phyloP scores from a whole-genome alignment of 768 basidiomycete species.

The Boletus subcaerulescens region DNA sequence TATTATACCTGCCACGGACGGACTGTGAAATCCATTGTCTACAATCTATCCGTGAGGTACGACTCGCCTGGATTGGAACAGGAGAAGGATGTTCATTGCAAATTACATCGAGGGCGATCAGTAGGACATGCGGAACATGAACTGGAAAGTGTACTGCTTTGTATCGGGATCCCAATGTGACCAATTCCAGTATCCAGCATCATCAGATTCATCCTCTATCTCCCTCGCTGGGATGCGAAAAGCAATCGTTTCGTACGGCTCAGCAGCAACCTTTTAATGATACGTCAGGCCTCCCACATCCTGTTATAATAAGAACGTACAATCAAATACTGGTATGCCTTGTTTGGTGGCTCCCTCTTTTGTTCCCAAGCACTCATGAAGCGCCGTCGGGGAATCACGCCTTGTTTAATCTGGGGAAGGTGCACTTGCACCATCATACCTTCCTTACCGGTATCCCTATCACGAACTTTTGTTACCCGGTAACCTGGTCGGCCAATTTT shows the following conservation, averaged over 20 bases:
- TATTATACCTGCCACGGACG: slow-evolving; percentile 2
- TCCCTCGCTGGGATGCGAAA: slow-evolving; percentile 97
- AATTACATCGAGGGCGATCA: slow-evolving; percentile 20
- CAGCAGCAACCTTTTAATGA: slow-evolving; percentile 83
- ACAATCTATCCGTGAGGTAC: neutral
- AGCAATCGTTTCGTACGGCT: slow-evolving; percentile 98
- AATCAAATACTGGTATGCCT: slow-evolving; percentile 95
- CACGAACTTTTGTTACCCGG: slow-evolving; percentile 94
- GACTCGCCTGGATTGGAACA: neutral
- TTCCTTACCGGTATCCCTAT: slow-evolving; percentile 85
- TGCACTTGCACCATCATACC: slow-evolving; percentile 98
- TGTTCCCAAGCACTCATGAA: slow-evolving; percentile 99
- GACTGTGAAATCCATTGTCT: neutral
- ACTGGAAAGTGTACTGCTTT: slow-evolving; percentile 97
- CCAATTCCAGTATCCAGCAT: slow-evolving; percentile 93
- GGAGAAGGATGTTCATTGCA: slow-evolving; percentile 2
- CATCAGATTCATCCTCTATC: slow-evolving; percentile 92
- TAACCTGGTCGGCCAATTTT: slow-evolving; percentile 97
- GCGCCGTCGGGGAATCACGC: slow-evolving; percentile 77
- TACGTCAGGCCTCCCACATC: slow-evolving; percentile 27
- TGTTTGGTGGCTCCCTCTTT: slow-evolving; percentile 90
- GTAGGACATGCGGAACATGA: slow-evolving; percentile 76
- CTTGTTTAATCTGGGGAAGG: slow-evolving; percentile 89
- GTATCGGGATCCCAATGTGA: slow-evolving; percentile 99
- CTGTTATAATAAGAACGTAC: slow-evolving; percentile 47